Base-by-base conservation (phyloP, 2,329 filamentous ascomycete species). In the Tolypocladium ophioglossoides region DNA sequence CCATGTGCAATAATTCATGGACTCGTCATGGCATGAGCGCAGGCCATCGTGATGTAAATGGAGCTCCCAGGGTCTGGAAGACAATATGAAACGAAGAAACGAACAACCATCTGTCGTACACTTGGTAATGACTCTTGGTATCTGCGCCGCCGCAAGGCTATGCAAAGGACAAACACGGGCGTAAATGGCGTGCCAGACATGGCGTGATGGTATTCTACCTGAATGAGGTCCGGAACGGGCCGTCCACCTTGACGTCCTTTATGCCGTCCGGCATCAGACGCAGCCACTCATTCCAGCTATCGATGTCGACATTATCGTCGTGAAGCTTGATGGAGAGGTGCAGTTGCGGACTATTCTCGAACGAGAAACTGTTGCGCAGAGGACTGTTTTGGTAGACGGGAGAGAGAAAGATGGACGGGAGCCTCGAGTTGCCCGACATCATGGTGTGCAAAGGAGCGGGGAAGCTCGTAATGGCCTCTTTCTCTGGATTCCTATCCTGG, bases 231-330 rank as follows among this genome's bases (percentile, higher is more conserved):
- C 69, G 64, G 52, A 71, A 78, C 22, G 77, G 76, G 3, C 76
- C 76, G 27, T 82, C 78, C 46, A 82, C 73, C 64, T 76, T 78
- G 54, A 82, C 70, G 55, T 82, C 78, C 59, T 70, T 75, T 58
- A 82, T 74, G 9, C 78, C 75, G 54, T 80, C 78, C 2, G 80
- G 80, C 73, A 83, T 78, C 61, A 78, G 68, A 24, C 79, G 75
- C 57, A 83, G 65, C 78, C 79, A 83, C 61, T 83, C 79, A 53
- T 74, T 70, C 79, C 79, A 82, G 53, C 68, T 74, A 51, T 82
- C 78, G 52, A 76, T 63, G 56, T 79, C 75, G 56, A 80, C 66
- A 34, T 72, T 71, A 27, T 79, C 77, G 41, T 80, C 78, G 2
- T 72, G 71, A 44, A 83, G 64, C 30, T 74, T 71, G 53, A 83